Conservation (phyloP, 2,329 filamentous ascomycete species). For the Bipolaris zeicola region DNA sequence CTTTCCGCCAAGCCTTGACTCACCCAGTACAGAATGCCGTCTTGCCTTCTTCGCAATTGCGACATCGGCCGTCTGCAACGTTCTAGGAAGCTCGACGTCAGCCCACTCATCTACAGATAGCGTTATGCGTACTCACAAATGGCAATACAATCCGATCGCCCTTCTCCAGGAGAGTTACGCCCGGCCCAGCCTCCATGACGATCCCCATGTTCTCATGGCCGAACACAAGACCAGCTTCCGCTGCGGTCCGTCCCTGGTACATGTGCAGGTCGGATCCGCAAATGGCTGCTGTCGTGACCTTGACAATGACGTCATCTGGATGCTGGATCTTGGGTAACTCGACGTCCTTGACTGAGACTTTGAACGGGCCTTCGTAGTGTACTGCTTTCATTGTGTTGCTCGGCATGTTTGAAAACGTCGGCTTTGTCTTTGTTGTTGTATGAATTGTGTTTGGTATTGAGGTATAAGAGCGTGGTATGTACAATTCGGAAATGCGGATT, state of each 20-base stretch:
- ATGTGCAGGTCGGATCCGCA: conserved; percentile 62
- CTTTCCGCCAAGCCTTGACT: background rate
- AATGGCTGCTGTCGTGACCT: conserved; percentile 67
- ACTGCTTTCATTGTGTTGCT: conserved; percentile 63
- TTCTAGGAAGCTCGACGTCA: conserved; percentile 2
- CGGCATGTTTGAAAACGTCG: conserved; percentile 12
- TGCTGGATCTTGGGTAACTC: conserved; percentile 64
- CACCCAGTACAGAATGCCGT: conserved; percentile 69
- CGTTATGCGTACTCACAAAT: conserved; percentile 48
- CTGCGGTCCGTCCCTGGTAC: conserved; percentile 70
- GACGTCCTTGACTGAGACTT: conserved; percentile 67
- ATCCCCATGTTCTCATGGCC: conserved; percentile 68
- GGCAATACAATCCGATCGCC: conserved; percentile 69
- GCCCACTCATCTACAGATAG: background rate
- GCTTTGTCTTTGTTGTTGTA: background rate
- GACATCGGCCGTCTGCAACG: conserved; percentile 54
- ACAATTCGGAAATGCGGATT: background rate
- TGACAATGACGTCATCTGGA: conserved; percentile 68
- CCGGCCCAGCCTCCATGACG: conserved; percentile 60
- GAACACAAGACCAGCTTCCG: conserved; percentile 66
- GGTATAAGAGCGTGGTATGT: background rate
- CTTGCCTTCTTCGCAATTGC: conserved; percentile 67
- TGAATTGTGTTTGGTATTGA: background rate
- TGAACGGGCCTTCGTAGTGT: conserved; percentile 66
- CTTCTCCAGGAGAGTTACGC: conserved; percentile 65